Percentiles rank a stretch among this genome's conserved stretches.
phyloP scores from a whole-genome alignment of 208 protist species.

The Naegleria gruberi region DNA sequence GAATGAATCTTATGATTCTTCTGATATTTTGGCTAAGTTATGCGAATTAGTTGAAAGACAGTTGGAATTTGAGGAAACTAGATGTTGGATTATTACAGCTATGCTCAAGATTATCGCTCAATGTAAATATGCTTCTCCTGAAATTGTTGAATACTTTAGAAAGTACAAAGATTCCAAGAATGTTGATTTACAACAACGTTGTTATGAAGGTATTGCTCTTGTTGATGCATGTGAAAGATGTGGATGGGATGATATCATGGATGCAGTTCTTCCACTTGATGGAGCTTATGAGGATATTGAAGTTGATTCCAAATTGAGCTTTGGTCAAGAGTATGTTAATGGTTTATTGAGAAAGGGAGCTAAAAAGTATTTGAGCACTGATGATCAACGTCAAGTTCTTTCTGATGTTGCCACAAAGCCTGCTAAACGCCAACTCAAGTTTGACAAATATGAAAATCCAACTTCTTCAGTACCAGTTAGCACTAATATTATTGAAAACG shows the following conservation, averaged over 20 bases:
- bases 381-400: background rate
- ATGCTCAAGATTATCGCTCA: constrained; percentile 63
- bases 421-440: background rate
- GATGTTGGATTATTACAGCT: constrained; percentile 59
- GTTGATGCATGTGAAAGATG: constrained; percentile 10
- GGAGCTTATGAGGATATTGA: constrained; percentile 61
- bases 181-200: constrained; percentile 61
- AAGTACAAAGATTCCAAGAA: constrained; percentile 51
- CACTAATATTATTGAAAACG: background rate
- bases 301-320: constrained; percentile 48
- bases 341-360: constrained; percentile 45
- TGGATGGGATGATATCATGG: constrained; percentile 44
- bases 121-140: background rate
- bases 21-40: constrained; percentile 55
- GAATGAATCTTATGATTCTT: constrained; percentile 38
- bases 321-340: constrained; percentile 50
- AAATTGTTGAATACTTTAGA: background rate
- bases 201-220: constrained; percentile 60
- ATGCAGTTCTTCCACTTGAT: constrained; percentile 54
- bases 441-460: background rate
- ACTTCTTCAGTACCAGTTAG: background rate
- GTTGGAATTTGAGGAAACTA: constrained; percentile 41
- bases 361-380: constrained; percentile 37
- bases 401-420: background rate
- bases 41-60: constrained; percentile 56